Evolutionary conservation across 257 asterid species (phyloP).

Genomic region (Leptodermis oblonga): DNA sequence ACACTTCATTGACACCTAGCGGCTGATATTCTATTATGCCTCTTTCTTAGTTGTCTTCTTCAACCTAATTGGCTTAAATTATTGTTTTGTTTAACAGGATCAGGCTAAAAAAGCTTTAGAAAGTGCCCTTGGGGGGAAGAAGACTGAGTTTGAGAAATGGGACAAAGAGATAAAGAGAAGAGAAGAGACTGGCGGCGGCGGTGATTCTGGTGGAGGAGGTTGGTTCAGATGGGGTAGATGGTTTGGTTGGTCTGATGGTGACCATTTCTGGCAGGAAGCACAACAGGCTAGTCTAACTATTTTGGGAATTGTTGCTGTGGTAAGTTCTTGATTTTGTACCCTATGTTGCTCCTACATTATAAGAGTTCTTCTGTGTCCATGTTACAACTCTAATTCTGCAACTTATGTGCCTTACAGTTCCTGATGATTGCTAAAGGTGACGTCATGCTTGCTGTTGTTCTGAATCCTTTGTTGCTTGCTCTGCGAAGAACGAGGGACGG

Average conservation of each 20-base stretch:
- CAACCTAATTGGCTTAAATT: slow-evolving; percentile 11
- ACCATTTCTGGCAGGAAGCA: slow-evolving; percentile 89
- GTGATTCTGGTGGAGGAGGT: slow-evolving; percentile 76
- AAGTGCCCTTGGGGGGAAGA: slow-evolving; percentile 85
- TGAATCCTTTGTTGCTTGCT: slow-evolving; percentile 76
- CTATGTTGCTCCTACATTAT: background rate
- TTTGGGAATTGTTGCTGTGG: slow-evolving; percentile 63
- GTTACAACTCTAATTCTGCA: background rate
- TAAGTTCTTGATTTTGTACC: slow-evolving; percentile 23
- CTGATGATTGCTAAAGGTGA: slow-evolving; percentile 77
- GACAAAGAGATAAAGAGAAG: slow-evolving; percentile 76
- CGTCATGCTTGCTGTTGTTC: slow-evolving; percentile 61
- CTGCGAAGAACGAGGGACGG: slow-evolving; percentile 66
- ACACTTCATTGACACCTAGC: background rate
- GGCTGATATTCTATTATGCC: background rate
- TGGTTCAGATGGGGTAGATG: slow-evolving; percentile 78
- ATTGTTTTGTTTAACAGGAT: slow-evolving; percentile 46
- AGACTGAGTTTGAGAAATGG: slow-evolving; percentile 82
- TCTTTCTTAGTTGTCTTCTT: background rate
- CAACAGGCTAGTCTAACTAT: slow-evolving; percentile 74
- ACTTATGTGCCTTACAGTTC: slow-evolving; percentile 37
- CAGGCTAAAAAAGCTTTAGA: slow-evolving; percentile 90
- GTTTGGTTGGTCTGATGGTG: slow-evolving; percentile 76
- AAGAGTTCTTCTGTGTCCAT: background rate
- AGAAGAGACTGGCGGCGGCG: slow-evolving; percentile 84